Evolutionary conservation across 106 monocot species (phyloP).

Genomic region (Narthecium ossifragum): DNA sequence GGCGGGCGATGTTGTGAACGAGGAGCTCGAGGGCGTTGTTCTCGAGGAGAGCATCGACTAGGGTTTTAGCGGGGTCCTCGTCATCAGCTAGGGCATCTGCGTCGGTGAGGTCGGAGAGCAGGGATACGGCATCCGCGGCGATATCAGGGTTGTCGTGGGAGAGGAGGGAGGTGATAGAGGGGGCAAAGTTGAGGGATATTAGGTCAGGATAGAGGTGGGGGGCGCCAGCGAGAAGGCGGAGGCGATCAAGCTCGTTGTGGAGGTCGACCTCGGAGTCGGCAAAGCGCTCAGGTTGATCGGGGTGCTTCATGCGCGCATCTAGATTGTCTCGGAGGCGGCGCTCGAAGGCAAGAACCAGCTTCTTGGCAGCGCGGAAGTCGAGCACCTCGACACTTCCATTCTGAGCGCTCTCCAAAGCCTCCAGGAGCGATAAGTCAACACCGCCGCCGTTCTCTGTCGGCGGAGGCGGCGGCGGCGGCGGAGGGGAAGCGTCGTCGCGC

Average conservation of each 20-base stretch:
- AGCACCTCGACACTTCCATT: slow-evolving; percentile 51
- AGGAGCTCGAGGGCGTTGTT: slow-evolving; percentile 84
- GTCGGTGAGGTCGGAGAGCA: slow-evolving; percentile 82
- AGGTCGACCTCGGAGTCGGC: slow-evolving; percentile 97
- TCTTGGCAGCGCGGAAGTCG: slow-evolving; percentile 70
- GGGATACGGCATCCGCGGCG: slow-evolving; percentile 67
- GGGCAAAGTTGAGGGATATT: slow-evolving; percentile 57
- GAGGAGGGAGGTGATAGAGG: slow-evolving; percentile 66
- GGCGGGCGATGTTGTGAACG: slow-evolving; percentile 69
- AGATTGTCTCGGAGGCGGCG: slow-evolving; percentile 93
- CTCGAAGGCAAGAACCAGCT: slow-evolving; percentile 90
- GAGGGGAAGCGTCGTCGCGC: neutral
- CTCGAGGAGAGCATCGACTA: slow-evolving; percentile 75
- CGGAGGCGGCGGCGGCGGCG: slow-evolving; percentile 1
- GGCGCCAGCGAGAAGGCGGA: slow-evolving; percentile 68
- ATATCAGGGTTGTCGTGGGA: slow-evolving; percentile 87
- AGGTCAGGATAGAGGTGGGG: slow-evolving; percentile 91
- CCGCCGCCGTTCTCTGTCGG: slow-evolving; percentile 1
- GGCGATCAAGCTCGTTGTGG: slow-evolving; percentile 71
- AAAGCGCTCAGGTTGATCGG: slow-evolving; percentile 74
- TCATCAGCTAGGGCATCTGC: slow-evolving; percentile 79
- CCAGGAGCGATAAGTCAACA: slow-evolving; percentile 83
- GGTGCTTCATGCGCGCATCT: slow-evolving; percentile 85
- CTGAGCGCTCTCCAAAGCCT: slow-evolving; percentile 55
- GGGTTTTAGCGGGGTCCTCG: slow-evolving; percentile 52